phyloP scores from a whole-genome alignment of 164 flowering plant species.

The Pachysandra terminalis region DNA sequence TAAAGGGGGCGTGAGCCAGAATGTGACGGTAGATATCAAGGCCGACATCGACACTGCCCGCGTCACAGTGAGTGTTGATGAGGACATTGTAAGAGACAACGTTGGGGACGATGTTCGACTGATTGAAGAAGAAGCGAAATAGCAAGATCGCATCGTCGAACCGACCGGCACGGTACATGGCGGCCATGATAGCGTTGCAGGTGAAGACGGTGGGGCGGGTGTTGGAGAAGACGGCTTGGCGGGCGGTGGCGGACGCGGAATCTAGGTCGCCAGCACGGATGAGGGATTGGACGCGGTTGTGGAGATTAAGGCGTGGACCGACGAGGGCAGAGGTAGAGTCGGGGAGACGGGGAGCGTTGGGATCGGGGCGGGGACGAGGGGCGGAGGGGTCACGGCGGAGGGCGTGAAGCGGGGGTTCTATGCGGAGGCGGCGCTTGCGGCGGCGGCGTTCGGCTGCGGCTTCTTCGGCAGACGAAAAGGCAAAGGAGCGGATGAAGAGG shows the following conservation, averaged over 20 bases:
- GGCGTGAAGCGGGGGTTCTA: conserved; percentile 79
- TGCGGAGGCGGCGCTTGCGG: conserved; percentile 70
- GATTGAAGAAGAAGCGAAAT: conserved; percentile 60
- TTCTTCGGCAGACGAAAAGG: conserved; percentile 81
- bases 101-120: conserved; percentile 61
- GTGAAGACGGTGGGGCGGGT: conserved; percentile 84
- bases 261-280: conserved; percentile 74
- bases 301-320: conserved; percentile 74
- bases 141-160: conserved; percentile 55
- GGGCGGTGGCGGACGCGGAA: conserved; percentile 55
- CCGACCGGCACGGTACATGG: conserved; percentile 63
- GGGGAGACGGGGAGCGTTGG: conserved; percentile 69
- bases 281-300: conserved; percentile 75
- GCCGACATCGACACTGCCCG: conserved; percentile 45
- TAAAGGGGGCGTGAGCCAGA: conserved; percentile 58
- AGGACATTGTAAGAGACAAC: conserved; percentile 68
- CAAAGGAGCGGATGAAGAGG: conserved; percentile 32
- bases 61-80: conserved; percentile 64
- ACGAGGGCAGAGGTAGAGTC: conserved; percentile 69
- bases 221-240: conserved; percentile 61
- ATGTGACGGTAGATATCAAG: conserved; percentile 48
- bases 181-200: conserved; percentile 75
- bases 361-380: conserved; percentile 45
- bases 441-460: conserved; percentile 86
- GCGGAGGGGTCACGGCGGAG: conserved; percentile 50